Conservation (phyloP, 257 asterid species). For the Solanum lycopersicoides region DNA sequence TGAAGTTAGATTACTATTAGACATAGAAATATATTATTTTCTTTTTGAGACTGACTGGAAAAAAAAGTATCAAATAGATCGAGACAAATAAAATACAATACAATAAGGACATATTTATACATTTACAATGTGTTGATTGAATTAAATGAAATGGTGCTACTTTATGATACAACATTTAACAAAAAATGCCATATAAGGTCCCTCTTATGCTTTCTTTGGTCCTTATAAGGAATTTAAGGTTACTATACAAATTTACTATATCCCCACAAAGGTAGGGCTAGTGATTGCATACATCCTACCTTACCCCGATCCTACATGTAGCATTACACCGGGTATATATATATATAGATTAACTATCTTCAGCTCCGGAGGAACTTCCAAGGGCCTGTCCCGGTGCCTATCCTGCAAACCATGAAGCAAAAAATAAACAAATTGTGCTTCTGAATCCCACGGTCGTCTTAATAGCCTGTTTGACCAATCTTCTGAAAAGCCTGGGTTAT, state of each 20-base stretch:
- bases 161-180: not conserved
- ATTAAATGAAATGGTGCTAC: not conserved
- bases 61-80: not conserved
- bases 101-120: not conserved
- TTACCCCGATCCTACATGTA: too few species aligned
- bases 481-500: not conserved
- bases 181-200: not conserved
- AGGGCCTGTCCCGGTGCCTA: constrained; percentile 73
- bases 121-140: not conserved
- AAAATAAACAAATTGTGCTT: not conserved
- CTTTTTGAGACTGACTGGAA: not conserved
- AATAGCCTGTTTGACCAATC: not conserved
- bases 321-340: not conserved
- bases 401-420: constrained; percentile 26
- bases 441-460: not conserved
- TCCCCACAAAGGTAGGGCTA: not conserved
- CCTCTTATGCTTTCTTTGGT: not conserved
- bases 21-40: not conserved
- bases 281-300: accelerated
- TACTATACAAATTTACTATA: not conserved
- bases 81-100: not conserved
- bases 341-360: not conserved
- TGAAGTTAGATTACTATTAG: not conserved
- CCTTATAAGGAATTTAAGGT: not conserved
- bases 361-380: constrained; percentile 50